phyloP scores from a whole-genome alignment of 768 basidiomycete species.

The Lactarius indigo region DNA sequence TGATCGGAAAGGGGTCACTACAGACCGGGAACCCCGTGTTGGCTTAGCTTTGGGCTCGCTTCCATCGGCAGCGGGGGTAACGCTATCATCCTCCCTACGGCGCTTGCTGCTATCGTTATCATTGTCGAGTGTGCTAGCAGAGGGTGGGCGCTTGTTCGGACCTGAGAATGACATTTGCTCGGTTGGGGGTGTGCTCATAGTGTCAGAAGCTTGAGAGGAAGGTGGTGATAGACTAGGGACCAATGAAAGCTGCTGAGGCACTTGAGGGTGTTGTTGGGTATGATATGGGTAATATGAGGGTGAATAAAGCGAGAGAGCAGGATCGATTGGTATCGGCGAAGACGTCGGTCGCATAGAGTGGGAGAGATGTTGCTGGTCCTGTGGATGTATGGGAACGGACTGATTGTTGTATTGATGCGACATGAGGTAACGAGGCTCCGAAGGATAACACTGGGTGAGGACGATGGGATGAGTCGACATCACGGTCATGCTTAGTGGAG shows the following conservation, averaged over 20 bases:
- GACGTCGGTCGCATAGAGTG: conserved; percentile 55
- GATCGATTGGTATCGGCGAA: conserved; percentile 65
- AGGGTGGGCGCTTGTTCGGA: conserved; percentile 26
- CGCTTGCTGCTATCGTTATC: conserved; percentile 40
- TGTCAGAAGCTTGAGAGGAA: conserved; percentile 76
- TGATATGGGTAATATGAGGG: conserved; percentile 52
- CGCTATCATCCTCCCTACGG: conserved; percentile 54
- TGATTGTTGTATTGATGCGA: conserved; percentile 34
- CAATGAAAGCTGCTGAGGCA: conserved; percentile 49
- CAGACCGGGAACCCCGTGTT: conserved; percentile 78
- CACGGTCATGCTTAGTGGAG: conserved; percentile 6
- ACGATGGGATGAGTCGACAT: conserved; percentile 20
- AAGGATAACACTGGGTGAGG: conserved; percentile 32
- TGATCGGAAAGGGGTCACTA: conserved; percentile 3
- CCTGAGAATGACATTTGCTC: conserved; percentile 53
- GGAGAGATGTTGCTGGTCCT: conserved; percentile 28
- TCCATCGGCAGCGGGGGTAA: conserved; percentile 47
- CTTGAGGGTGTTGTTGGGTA: conserved; percentile 46
- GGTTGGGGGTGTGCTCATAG: conserved; percentile 67
- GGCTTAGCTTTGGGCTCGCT: conserved; percentile 73
- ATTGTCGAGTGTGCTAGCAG: conserved; percentile 45
- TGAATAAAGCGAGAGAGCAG: conserved; percentile 65
- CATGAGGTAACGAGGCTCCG: conserved; percentile 29
- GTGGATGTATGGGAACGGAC: conserved; percentile 41
- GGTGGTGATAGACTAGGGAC: conserved; percentile 68